Evolutionary conservation across 805 yeast genomes (phyloP), one percentile per base, ranked within the genome.

Genomic region (Blastobotrys mokoenaii): DNA sequence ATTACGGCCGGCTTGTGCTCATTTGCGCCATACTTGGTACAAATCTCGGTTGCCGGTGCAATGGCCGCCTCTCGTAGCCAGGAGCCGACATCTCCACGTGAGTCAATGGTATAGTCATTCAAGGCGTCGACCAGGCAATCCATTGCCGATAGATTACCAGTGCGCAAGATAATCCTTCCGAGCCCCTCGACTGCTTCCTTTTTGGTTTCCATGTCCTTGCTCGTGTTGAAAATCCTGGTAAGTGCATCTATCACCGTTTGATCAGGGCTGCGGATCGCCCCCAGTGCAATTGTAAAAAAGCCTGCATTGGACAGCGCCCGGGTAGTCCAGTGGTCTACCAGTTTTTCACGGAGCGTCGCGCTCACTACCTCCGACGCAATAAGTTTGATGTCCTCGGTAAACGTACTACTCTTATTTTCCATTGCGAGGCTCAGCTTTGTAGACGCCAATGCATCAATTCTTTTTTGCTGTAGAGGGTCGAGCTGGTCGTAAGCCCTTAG

Each of bases 31-130:
- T 22, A 22, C 27, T 22, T 22, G 27, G 8, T 22, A 22, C 27
- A 22, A 54, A 33, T 50, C 72, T 68, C 1, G 52, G 16, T 22
- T 16, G 46, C 41, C 2, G 78, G 54, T 4, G 52, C 32, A 2
- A 83, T 58, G 1, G 80, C 67, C 0, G 80, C 71, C 1, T 58
- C 51, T 40, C 97, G 66, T 1, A 87, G 74, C 54, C 78, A 73
- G 40, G 85, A 76, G 1, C 97, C 97, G n/a, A 88, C 89, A 64
- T 89, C 97, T 8, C 97, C 97, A 56, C 85, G 83, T 22, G 77
- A 76, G 0, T 90, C 84, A 1, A 74, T 65, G 0, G 95, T 77
- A 59, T 88, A 87, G 55, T 89, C 96, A 50, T 82, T 80, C 11
- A 90, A 61, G 30, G 76, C 73, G 1, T 50, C 51, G 1, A 72